phyloP scores from a whole-genome alignment of 345 rosid species.

The Ceriops zippeliana region DNA sequence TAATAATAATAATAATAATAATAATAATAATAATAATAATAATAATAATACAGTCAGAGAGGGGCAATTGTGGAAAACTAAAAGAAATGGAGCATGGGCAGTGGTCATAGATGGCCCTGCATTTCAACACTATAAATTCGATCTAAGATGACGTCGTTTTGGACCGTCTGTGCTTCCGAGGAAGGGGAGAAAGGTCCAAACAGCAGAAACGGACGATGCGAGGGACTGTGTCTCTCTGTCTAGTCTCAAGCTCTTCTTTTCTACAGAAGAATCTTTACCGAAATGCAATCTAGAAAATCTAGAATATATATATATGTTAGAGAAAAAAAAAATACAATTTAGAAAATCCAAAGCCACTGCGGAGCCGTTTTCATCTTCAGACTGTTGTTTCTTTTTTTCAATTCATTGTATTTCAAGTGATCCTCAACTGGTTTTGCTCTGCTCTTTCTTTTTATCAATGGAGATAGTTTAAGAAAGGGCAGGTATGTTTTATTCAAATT shows the following conservation, averaged over 20 bases:
- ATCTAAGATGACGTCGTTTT: not conserved
- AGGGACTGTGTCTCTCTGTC: constrained; percentile 17
- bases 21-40: too few relatives aligned
- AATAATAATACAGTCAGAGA: too few relatives aligned
- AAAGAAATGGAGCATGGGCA: too few relatives aligned
- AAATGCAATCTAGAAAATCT: not conserved
- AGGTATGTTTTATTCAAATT: constrained; percentile 21
- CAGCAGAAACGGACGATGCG: constrained; percentile 44
- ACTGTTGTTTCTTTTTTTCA: not conserved
- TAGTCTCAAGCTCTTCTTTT: constrained; percentile 2
- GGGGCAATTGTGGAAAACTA: too few relatives aligned
- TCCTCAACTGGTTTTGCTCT: constrained; percentile 15
- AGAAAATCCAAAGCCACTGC: constrained; percentile 6
- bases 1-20: too few relatives aligned
- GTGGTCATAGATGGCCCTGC: too few relatives aligned
- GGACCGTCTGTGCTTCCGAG: constrained; percentile 1
- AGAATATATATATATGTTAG: not conserved
- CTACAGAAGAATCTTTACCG: constrained; percentile 16
- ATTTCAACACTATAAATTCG: too few relatives aligned
- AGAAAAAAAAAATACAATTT: not conserved
- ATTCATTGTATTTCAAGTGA: not conserved
- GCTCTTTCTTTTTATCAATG: constrained; percentile 25
- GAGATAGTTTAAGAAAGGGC: constrained; percentile 43
- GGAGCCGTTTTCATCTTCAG: too few relatives aligned
- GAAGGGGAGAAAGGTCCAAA: constrained; percentile 25